A percentile compares a stretch with the other conserved stretches of the same genome.
Conservation (phyloP, 192 early-diverging fungal genomes). For the Coemansia sp. region DNA sequence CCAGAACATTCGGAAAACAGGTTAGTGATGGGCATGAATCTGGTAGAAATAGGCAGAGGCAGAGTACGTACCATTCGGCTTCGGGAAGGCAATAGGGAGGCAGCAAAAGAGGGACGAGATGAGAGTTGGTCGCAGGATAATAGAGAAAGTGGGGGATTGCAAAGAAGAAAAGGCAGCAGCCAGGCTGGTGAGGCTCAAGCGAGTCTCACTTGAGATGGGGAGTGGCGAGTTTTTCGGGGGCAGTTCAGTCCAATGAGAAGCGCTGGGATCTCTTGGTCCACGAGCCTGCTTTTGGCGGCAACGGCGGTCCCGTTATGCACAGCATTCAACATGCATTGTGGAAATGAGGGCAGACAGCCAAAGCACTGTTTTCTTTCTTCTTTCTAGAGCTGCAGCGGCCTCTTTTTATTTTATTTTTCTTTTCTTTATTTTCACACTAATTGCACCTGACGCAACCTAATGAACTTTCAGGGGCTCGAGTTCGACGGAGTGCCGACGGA, state of each 20-base stretch:
- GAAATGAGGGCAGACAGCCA: not conserved
- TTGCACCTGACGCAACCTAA: not conserved
- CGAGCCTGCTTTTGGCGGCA: not conserved
- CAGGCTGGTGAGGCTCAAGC: not conserved
- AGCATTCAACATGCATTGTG: not conserved
- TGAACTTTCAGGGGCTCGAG: not conserved
- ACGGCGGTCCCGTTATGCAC: not conserved
- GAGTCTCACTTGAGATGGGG: conserved; percentile 18
- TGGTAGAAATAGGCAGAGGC: too few relatives aligned
- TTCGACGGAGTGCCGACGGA: not conserved
- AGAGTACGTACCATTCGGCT: not conserved
- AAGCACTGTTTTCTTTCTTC: not conserved
- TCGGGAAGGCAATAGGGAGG: not conserved
- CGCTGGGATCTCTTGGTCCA: conserved; percentile 22
- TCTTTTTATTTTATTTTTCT: not conserved
- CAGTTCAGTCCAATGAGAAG: not conserved
- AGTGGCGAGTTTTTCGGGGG: conserved; percentile 47
- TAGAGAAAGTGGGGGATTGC: not conserved
- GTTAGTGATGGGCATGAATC: too few relatives aligned
- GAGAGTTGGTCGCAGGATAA: not conserved
- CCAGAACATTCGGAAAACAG: too few relatives aligned
- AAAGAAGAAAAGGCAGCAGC: not conserved
- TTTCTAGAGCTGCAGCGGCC: not conserved
- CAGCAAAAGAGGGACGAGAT: not conserved
- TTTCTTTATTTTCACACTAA: not conserved